Percentiles rank a stretch among this genome's conserved stretches.
Evolutionary conservation across 306 rosid species (phyloP).

Genomic region (Vicia sativa): DNA sequence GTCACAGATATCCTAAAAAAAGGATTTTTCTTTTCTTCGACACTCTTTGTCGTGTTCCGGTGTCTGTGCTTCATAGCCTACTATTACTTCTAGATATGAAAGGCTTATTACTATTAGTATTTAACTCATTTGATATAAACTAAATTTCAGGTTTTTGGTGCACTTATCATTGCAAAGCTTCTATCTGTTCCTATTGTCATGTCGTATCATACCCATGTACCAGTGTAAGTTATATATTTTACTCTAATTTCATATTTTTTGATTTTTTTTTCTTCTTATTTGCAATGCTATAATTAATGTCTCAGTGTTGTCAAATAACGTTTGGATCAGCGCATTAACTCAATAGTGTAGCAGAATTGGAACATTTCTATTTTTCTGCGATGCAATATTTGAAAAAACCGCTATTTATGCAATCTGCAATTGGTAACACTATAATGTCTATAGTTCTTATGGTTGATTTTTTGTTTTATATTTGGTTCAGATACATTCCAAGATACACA

Average conservation of each 20-base stretch:
- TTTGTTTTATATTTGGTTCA: constrained; percentile 42
- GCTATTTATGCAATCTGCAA: background rate
- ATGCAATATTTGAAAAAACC: background rate
- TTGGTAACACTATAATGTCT: background rate
- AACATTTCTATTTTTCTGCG: background rate
- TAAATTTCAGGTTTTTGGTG: constrained; percentile 47
- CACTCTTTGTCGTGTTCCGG: no score
- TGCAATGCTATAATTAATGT: constrained; percentile 27
- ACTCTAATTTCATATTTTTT: constrained; percentile 10
- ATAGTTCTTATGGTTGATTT: constrained; percentile 31
- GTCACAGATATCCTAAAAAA: no score
- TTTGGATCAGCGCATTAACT: background rate
- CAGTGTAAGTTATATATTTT: constrained; percentile 70
- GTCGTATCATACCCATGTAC: constrained; percentile 99
- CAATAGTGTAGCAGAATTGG: background rate
- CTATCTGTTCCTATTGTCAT: constrained; percentile 51
- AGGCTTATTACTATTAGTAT: no score
- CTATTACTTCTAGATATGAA: no score
- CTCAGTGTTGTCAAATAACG: background rate
- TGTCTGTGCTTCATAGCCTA: no score
- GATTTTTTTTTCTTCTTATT: constrained; percentile 12
- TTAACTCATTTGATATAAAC: background rate
- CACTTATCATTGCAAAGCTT: constrained; percentile 51
- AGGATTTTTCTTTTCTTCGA: no score
- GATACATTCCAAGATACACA: constrained; percentile 98